Evolutionary conservation across 352 stramenopile species (phyloP).

Genomic region (Pythium scleroteichum): DNA sequence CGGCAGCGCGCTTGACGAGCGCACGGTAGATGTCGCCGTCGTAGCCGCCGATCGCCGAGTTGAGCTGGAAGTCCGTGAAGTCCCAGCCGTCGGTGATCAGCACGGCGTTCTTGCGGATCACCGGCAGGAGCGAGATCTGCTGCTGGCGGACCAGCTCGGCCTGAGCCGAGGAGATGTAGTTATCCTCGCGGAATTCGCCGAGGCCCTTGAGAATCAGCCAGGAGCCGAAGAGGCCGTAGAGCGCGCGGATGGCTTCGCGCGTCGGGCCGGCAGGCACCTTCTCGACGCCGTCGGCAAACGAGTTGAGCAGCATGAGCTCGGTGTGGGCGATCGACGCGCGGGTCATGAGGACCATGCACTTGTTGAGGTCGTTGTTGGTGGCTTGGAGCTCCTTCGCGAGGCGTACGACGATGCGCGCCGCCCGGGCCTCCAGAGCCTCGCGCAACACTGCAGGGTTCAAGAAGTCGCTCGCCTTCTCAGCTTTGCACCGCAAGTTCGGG

Average conservation of each 20-base stretch:
- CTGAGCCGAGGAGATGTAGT: constrained; percentile 56
- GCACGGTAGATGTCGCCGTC: constrained; percentile 74
- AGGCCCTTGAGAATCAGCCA: constrained; percentile 51
- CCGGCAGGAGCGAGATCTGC: constrained; percentile 35
- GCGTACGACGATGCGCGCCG: constrained; percentile 31
- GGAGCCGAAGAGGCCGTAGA: constrained; percentile 47
- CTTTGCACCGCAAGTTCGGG: constrained; percentile 37
- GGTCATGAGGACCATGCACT: constrained; percentile 58
- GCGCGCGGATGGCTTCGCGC: constrained; percentile 29
- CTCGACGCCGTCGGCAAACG: constrained; percentile 34
- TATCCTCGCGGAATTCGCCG: constrained; percentile 54
- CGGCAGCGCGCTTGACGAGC: constrained; percentile 41
- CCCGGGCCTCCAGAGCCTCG: constrained; percentile 42
- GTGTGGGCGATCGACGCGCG: constrained; percentile 46
- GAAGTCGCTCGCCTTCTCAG: constrained; percentile 33
- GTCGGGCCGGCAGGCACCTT: constrained; percentile 32
- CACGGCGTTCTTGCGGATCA: constrained; percentile 48
- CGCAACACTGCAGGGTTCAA: constrained; percentile 39
- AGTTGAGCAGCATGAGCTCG: constrained; percentile 46
- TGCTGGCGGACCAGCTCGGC: constrained; percentile 37
- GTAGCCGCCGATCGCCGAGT: constrained; percentile 73
- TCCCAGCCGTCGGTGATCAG: constrained; percentile 45
- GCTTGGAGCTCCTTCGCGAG: constrained; percentile 39
- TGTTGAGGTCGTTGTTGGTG: constrained; percentile 49
- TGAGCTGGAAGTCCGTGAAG: constrained; percentile 60